phyloP scores from a whole-genome alignment of 2,329 filamentous ascomycete genomes.

The Trichoderma harzianum region DNA sequence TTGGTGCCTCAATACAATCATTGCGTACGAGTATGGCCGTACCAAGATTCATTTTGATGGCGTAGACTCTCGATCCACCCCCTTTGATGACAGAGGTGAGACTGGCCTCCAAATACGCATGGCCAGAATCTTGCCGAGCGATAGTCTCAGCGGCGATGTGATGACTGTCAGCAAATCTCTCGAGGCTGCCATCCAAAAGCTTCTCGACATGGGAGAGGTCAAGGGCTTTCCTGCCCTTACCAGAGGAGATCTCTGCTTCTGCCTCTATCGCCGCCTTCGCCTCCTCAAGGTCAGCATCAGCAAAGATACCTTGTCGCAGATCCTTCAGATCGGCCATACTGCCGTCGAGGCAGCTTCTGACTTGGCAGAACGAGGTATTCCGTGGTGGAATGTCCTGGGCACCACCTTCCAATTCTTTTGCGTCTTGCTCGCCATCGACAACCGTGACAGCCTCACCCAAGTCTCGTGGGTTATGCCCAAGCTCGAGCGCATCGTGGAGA shows the following conservation, averaged over 20 bases:
- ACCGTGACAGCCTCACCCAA: constrained; percentile 1
- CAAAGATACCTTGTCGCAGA: not conserved
- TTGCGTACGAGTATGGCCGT: constrained; percentile 21
- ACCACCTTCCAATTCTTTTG: constrained; percentile 21
- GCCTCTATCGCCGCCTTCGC: constrained; percentile 15
- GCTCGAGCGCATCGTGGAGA: constrained; percentile 9
- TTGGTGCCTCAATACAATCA: constrained; percentile 19
- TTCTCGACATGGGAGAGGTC: not conserved
- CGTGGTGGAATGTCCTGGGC: constrained; percentile 21
- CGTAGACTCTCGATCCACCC: not conserved
- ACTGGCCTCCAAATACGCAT: constrained; percentile 1
- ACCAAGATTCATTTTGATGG: constrained; percentile 3
- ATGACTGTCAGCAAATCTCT: constrained; percentile 12
- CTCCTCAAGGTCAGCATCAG: constrained; percentile 7
- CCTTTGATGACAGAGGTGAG: not conserved
- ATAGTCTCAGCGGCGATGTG: not conserved
- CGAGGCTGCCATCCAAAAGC: not conserved
- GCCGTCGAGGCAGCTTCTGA: not conserved
- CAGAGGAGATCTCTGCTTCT: constrained; percentile 19
- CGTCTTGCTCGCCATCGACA: constrained; percentile 15
- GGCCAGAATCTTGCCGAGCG: not conserved
- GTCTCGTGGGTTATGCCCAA: constrained; percentile 16
- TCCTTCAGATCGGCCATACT: not conserved
- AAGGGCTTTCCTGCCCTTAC: constrained; percentile 15
- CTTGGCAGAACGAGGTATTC: constrained; percentile 1